Conservation (phyloP, 257 asterid genomes). For the Ophiorrhiza pumila region DNA sequence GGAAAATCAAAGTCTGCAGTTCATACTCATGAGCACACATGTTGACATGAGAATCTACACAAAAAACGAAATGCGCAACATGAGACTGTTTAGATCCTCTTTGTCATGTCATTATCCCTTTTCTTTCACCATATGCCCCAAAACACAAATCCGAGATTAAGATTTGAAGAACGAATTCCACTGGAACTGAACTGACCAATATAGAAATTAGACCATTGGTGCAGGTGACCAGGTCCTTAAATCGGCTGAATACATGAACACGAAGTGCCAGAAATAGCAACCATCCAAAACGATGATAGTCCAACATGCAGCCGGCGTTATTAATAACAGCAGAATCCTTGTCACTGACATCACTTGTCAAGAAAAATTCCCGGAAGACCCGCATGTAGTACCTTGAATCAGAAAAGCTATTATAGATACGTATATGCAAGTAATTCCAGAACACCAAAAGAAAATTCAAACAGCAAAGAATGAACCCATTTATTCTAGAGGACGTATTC, state of each 20-base stretch:
- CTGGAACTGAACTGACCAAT: conserved; percentile 56
- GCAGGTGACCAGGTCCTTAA: conserved; percentile 83
- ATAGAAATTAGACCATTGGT: conserved; percentile 84
- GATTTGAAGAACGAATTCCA: conserved; percentile 17
- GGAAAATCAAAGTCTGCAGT: conserved; percentile 6
- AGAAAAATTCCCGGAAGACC: conserved; percentile 65
- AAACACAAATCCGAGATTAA: neutral
- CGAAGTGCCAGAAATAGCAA: conserved; percentile 86
- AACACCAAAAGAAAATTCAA: neutral
- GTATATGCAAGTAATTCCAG: neutral
- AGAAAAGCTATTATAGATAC: conserved; percentile 14
- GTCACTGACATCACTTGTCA: conserved; percentile 40
- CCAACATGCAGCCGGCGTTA: conserved; percentile 28
- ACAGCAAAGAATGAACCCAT: neutral
- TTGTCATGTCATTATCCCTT: neutral
- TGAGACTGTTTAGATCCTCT: neutral
- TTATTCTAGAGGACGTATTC: too few species aligned
- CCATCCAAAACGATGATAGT: conserved; percentile 94
- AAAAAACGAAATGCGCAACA: neutral
- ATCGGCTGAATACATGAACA: conserved; percentile 57
- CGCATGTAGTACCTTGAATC: conserved; percentile 74
- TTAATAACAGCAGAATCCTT: conserved; percentile 39
- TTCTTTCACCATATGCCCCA: neutral
- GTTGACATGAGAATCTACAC: neutral
- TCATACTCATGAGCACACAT: neutral